Conservation (phyloP, 768 basidiomycete genomes). For the Tricholoma bakamatsutake region DNA sequence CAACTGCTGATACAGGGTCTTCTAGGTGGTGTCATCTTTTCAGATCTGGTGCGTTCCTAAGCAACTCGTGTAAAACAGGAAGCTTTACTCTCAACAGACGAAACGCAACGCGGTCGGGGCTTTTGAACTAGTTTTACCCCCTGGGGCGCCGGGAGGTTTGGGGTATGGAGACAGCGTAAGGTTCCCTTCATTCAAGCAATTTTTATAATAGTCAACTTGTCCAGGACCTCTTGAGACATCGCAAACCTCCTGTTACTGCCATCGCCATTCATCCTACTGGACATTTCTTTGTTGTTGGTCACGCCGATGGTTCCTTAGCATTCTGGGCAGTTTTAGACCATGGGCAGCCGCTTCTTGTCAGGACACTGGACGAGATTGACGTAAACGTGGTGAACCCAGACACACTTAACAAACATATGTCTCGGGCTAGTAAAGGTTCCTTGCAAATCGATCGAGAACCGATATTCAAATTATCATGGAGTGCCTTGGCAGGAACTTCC, state of each 20-base stretch:
- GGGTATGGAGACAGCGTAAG: conserved; percentile 54
- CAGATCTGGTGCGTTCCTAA: conserved; percentile 43
- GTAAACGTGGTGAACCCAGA: conserved; percentile 50
- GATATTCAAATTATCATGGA: conserved; percentile 85
- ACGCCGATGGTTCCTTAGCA: conserved; percentile 76
- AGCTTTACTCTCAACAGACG: conserved; percentile 23
- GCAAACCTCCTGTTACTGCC: conserved; percentile 64
- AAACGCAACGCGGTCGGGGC: conserved; percentile 48
- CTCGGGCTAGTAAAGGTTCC: conserved; percentile 12
- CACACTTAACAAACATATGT: conserved; percentile 37
- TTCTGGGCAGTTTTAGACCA: conserved; percentile 83
- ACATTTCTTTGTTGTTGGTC: conserved; percentile 74
- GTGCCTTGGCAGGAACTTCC: conserved; percentile 59
- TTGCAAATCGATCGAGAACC: conserved; percentile 48
- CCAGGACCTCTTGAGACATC: conserved; percentile 65
- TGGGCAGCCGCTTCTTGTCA: conserved; percentile 66
- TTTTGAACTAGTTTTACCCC: conserved; percentile 67
- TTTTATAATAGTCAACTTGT: background rate
- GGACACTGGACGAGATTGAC: conserved; percentile 54
- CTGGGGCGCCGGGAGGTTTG: conserved; percentile 77
- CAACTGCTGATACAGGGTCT: background rate
- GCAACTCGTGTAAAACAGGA: background rate
- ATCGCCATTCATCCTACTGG: conserved; percentile 69
- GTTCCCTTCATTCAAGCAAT: background rate
- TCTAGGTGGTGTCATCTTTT: conserved; percentile 55